Evolutionary conservation across 148 eudicot genomes (phyloP), one percentile per base, ranked within the genome.

Genomic region (Heliosperma pusillum): DNA sequence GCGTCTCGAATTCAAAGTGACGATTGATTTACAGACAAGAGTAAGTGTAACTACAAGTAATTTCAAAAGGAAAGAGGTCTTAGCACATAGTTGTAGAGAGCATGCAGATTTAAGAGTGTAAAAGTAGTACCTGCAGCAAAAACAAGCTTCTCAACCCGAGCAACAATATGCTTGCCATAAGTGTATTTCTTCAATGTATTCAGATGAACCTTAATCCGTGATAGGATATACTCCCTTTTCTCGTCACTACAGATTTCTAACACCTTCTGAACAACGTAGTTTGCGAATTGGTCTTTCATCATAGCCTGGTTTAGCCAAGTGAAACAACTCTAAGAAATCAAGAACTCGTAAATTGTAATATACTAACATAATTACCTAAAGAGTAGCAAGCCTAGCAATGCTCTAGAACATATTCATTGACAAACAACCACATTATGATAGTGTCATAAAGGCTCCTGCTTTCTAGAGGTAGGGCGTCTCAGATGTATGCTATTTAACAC

Each of bases 231-330:
- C 76, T 85, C 88, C 8, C 80, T 86, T 55, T 83, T 74, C 80
- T 83, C 82, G 74, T 87, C 90, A 76, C 74, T 78, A 69, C 84
- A 77, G 70, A 76, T 78, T 82, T 60, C 82, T 56, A 79, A 79
- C 62, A 79, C 67, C 57, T 75, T 75, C 70, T 70, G 79, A 75
- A 82, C 88, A 30, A 87, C 90, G 26, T 87, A 93, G 75, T 93
- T 93, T n/a, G 91, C 98, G 79, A 93, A 93, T 68, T 89, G 98
- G 80, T 93, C 98, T 56, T 85, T 87, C 90, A 87, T 87, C 90
- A 87, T 85, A 21, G 85, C 88, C 90, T 87, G 80, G 7, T 73
- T 40, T 74, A 62, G 17, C 24, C 36, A 59, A 63, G 21, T 11
- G 3, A 73, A 45, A 42, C 5, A 72, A 3, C 24, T 15, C 2